Evolutionary conservation across 2,329 filamentous ascomycete genomes (phyloP), one percentile per base, ranked within the genome.

Genomic region (Capronia americana): DNA sequence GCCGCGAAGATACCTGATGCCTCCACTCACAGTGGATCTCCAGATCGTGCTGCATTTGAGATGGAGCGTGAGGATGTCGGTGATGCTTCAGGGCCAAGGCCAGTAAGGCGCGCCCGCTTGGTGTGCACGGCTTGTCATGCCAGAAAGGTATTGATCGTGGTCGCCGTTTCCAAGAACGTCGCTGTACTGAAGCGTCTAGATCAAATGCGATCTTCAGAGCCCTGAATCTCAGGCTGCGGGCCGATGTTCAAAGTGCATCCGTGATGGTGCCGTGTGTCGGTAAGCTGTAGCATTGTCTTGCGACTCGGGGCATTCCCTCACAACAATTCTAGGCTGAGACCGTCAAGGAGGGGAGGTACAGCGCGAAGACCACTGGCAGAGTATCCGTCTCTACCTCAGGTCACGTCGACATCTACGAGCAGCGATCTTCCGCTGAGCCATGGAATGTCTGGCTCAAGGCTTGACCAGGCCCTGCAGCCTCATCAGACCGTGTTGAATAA

Each of bases 171-270:
- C 38, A 20, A n/a, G 38, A n/a, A n/a, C 38, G 38, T 44, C 38
- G 38, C 38, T 6, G 38, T 44, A 44, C 38, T 44, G 38, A 44
- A 20, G 38, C n/a, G 17, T 44, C 38, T 44, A 44, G 38, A 44
- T 44, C 38, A 44, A 44, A 44, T 44, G 38, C 38, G 38, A 44
- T 44, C 38, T 44, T n/a, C 38, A 44, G 14, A 44, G 38, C 38
- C 38, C 38, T 3, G 38, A 44, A 8, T n/a, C 38, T 44, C 38
- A 44, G 38, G 38, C 38, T 44, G 38, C 38, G 20, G 38, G 38
- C 38, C 38, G 38, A 44, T 44, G 38, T 44, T 44, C 38, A 44
- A 44, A 44, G 38, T 44, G 38, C 38, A n/a, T 44, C 17, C 38
- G 17, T n/a, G 38, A 44, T 44, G 38, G 38, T 44, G 7, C 38